phyloP scores from a whole-genome alignment of 768 basidiomycete species.

The Boletus subparvulus region DNA sequence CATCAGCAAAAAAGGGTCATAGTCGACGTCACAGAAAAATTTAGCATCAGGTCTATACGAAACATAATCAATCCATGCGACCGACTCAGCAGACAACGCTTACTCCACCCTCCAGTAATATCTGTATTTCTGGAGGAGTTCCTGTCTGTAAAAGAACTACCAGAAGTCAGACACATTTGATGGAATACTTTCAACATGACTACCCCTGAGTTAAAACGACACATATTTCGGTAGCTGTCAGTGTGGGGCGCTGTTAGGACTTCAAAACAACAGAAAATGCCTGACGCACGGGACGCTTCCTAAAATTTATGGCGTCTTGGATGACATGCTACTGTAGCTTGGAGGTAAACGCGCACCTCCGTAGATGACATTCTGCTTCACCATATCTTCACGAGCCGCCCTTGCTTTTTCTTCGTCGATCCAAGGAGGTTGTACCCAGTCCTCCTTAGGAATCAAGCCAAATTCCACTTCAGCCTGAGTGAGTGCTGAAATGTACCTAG shows the following conservation, averaged over 20 bases:
- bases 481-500: conserved; percentile 34
- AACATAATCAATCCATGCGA: conserved; percentile 7
- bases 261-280: not conserved
- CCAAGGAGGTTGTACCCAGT: conserved; percentile 78
- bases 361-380: conserved; percentile 60
- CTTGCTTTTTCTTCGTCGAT: conserved; percentile 72
- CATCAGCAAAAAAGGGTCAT: conserved; percentile 83
- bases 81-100: conserved; percentile 27
- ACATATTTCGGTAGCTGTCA: conserved; percentile 87
- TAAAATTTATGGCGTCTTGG: conserved; percentile 24
- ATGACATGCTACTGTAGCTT: conserved; percentile 3
- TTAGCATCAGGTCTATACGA: conserved; percentile 65
- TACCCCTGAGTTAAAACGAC: conserved; percentile 90
- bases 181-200: not conserved
- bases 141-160: conserved; percentile 83
- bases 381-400: conserved; percentile 59
- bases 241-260: conserved; percentile 5
- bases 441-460: conserved; percentile 62
- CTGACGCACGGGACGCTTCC: conserved; percentile 68
- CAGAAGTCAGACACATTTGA: not conserved
- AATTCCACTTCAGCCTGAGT: conserved; percentile 43
- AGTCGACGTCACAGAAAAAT: conserved; percentile 77
- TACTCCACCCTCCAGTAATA: conserved; percentile 94
- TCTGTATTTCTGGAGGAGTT: conserved; percentile 68
- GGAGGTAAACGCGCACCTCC: conserved; percentile 44